A percentile compares a stretch with the other conserved stretches of the same genome.
These are phyloP conservation scores for Lentinus brumalis DNA, from an alignment of 768 basidiomycete species.

Conservation along the genomic window DNA sequence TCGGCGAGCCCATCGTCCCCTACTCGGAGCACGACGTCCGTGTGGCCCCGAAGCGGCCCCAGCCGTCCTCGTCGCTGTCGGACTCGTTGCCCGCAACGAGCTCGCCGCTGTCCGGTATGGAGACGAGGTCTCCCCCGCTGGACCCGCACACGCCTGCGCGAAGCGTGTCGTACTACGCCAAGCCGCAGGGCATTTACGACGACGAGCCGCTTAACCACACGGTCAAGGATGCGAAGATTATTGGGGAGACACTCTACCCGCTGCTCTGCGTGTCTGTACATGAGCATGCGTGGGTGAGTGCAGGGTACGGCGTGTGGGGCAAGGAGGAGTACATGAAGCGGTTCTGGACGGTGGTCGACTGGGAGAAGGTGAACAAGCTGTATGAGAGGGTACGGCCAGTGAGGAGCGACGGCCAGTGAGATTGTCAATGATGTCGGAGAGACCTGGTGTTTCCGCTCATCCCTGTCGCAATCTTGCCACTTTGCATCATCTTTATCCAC, in stretches of 20 bases:
- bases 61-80: neutral
- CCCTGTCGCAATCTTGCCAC: neutral
- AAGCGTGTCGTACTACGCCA: constrained; percentile 30
- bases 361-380: constrained; percentile 54
- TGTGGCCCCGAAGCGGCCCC: constrained; percentile 18
- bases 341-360: constrained; percentile 85
- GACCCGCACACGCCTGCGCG: constrained; percentile 34
- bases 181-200: neutral
- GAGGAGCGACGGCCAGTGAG: neutral
- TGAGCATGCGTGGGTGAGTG: constrained; percentile 85
- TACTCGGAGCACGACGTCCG: constrained; percentile 7
- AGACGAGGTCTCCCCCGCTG: constrained; percentile 31
- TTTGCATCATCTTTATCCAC: constrained; percentile 15
- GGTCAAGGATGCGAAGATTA: neutral
- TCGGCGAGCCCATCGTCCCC: constrained; percentile 14
- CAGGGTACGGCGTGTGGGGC: constrained; percentile 89
- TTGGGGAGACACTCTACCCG: constrained; percentile 67
- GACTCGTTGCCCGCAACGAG: constrained; percentile 24
- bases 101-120: constrained; percentile 47
- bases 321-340: constrained; percentile 82
- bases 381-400: constrained; percentile 22
- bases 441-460: neutral
- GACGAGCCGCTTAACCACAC: neutral
- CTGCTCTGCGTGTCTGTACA: constrained; percentile 78
- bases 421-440: neutral